Evolutionary conservation across 768 basidiomycete genomes (phyloP), one percentile per base, ranked within the genome.

Genomic region (Kwoniella dendrophila): DNA sequence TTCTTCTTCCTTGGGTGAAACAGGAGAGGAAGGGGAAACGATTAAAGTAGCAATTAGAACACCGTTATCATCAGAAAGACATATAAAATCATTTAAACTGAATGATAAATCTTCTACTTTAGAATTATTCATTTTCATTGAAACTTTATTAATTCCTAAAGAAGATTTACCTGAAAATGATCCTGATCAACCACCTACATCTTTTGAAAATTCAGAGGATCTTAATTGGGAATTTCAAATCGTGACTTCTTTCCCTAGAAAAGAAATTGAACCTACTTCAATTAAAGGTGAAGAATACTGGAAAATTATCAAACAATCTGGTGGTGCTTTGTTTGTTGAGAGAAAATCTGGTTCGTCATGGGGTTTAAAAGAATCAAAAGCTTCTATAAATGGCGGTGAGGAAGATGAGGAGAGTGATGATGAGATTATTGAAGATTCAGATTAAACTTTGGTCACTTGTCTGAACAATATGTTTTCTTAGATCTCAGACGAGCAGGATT

Each of bases 1-100:
- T n/a, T n/a, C n/a, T n/a, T 69, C 16, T 33, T 51, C 18, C 26
- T 34, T 11, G 30, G 24, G n/a, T 8, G 44, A 20, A 32, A 16
- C n/a, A 18, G 33, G 32, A 24, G 47, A 6, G 20, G 36, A 18
- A 8, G 30, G 22, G 5, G 68, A 59, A 8, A 30, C 64, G 2
- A 49, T 69, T 65, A 24, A 83, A 81, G 64, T 76, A 63, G 55
- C 75, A 73, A 41, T 71, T 70, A 57, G 71, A 68, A 66, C 64
- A 51, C 71, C 77, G 52, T 64, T 64, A 24, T 61, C 64, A 12
- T 62, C 71, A 3, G 67, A 66, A 27, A 36, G 75, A 43, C 63
- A 75, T 47, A 59, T 74, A 14, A 52, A 73, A n/a, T 47, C 57
- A 4, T 77, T 78, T 56, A 38, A 49, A 14, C n/a, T n/a, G n/a